phyloP scores from a whole-genome alignment of 441 rosid genomes.

The Croton laevigatus region DNA sequence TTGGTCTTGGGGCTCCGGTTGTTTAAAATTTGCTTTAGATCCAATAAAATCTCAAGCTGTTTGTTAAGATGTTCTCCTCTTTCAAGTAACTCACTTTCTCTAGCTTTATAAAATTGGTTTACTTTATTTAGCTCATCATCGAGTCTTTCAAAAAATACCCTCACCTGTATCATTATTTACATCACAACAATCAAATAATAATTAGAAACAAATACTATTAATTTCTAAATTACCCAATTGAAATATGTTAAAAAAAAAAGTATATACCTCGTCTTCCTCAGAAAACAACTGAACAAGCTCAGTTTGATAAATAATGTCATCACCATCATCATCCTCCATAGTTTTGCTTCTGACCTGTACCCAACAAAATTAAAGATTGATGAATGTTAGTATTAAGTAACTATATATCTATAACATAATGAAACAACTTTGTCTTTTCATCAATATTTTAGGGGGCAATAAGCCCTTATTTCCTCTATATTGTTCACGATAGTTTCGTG shows the following conservation, averaged over 20 bases:
- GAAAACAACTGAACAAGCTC: constrained; percentile 79
- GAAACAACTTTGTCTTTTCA: constrained; percentile 3
- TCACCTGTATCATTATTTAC: constrained; percentile 40
- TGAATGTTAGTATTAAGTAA: background rate
- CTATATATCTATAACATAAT: background rate
- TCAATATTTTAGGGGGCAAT: constrained; percentile 14
- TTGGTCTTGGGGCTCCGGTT: constrained; percentile 44
- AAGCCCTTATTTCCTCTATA: constrained; percentile 21
- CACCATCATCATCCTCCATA: constrained; percentile 49
- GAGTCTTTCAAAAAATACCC: constrained; percentile 56
- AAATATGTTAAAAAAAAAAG: too few relatives aligned
- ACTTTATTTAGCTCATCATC: constrained; percentile 83
- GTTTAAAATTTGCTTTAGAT: constrained; percentile 53
- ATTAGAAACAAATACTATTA: background rate
- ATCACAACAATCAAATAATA: background rate
- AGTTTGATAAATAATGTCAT: constrained; percentile 59
- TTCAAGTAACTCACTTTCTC: constrained; percentile 74
- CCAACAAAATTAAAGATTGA: background rate
- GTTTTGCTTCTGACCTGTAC: constrained; percentile 57
- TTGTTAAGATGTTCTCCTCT: constrained; percentile 72
- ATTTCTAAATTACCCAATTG: too few relatives aligned
- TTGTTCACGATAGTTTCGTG: constrained; percentile 71
- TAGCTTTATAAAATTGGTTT: constrained; percentile 69
- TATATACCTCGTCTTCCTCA: constrained; percentile 82
- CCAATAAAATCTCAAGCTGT: constrained; percentile 66